Evolutionary conservation across 2,329 filamentous ascomycete species (phyloP), one percentile per base, ranked within the genome.

Genomic region (Metarhizium robertsii): DNA sequence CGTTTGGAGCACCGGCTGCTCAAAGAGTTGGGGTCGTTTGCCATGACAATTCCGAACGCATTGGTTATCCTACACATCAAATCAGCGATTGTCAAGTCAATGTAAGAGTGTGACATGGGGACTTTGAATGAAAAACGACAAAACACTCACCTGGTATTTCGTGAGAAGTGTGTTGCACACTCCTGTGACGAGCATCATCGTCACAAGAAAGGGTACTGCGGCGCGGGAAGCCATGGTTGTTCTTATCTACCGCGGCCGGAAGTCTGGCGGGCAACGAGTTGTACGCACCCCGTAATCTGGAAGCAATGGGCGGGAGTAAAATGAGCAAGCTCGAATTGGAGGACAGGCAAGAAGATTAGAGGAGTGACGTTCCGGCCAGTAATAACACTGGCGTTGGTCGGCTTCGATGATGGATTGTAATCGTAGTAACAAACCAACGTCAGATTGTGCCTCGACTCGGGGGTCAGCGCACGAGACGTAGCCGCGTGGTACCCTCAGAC

Each of bases 91-190:
- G 42, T 20, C 11, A 10, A 7, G 18, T 6, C 7, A 10, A 20
- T 16, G 4, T 20, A 20, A 20, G 11, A 11, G n/a, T 3, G 18
- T 20, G 11, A 20, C 40, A 6, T 7, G 4, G 11, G n/a, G 8
- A 11, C 6, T 6, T 7, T 38, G 13, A 25, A 5, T 18, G 29
- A 45, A 36, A 50, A 51, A 29, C 49, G 51, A 50, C 53, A 30
- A 42, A 58, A 46, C 48, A 68, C 75, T 58, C 72, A 92, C 91
- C 77, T 97, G 92, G 67, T 92, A 96, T 69, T 99, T 99, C 63
- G 92, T 96, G 66, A 99, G 79, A 59, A 99, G 83, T 2, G 94
- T 99, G 71, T 99, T 99, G 79, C 91, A 96, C 59, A 95, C 91
- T 60, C 92, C 92, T 29, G 92, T 96, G 68, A 96, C 75, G 67